phyloP scores from a whole-genome alignment of 305 asterid species.

The Fraxinus xanthoxyloides region DNA sequence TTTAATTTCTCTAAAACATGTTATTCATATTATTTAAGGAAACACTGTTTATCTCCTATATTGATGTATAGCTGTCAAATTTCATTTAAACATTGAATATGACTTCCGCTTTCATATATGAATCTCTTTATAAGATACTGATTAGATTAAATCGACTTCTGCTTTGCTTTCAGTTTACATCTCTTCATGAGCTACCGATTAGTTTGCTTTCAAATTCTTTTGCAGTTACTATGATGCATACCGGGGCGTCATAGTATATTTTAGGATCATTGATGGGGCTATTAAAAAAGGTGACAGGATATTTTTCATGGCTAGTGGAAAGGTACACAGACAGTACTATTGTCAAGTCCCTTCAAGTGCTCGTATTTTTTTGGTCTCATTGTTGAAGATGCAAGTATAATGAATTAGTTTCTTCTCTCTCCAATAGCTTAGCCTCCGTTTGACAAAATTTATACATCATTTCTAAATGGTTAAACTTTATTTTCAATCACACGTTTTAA shows the following conservation, averaged over 20 bases:
- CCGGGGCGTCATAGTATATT: conserved; percentile 94
- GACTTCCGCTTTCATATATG: conserved; percentile 5
- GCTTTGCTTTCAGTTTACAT: no score
- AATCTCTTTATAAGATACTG: conserved; percentile 24
- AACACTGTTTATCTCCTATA: conserved; percentile 2
- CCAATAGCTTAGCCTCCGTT: no score
- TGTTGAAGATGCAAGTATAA: background rate
- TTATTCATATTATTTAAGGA: background rate
- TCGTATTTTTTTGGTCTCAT: conserved; percentile 4
- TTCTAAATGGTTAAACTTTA: no score
- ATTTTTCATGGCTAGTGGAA: conserved; percentile 92
- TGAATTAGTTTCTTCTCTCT: background rate
- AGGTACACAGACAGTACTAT: conserved; percentile 49
- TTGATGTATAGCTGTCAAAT: background rate
- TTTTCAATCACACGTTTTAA: no score
- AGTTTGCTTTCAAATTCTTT: conserved; percentile 22
- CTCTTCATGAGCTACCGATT: no score
- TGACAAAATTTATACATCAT: no score
- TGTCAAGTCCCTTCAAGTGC: conserved; percentile 12
- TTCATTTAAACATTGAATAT: conserved; percentile 1
- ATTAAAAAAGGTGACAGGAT: conserved; percentile 82
- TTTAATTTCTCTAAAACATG: background rate
- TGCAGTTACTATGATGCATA: conserved; percentile 93
- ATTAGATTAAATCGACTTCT: background rate
- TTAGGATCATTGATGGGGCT: conserved; percentile 90